These are phyloP conservation scores for Dothistroma septosporum DNA, from an alignment of 2,329 filamentous ascomycete genomes.

Conservation along the genomic window DNA sequence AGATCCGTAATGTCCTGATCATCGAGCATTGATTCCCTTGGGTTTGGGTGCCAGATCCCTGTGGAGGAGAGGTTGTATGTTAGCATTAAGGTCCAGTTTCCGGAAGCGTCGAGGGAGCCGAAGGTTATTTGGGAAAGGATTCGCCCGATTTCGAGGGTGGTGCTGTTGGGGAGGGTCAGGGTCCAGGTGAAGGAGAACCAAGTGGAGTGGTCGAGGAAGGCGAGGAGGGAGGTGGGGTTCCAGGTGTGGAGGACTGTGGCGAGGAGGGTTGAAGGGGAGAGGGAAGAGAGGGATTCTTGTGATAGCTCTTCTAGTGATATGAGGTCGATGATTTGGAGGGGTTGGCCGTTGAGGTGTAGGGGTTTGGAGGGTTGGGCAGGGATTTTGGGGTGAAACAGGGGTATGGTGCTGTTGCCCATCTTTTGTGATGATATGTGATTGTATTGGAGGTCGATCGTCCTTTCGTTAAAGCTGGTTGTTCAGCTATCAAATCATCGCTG, in stretches of 20 bases:
- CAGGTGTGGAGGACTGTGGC: slow-evolving; percentile 23
- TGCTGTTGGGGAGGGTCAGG: slow-evolving; percentile 9
- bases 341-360: neutral
- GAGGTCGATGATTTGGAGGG: neutral
- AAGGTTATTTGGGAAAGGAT: slow-evolving; percentile 21
- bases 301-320: neutral
- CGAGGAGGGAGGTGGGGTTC: slow-evolving; percentile 18
- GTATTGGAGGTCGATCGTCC: too few species aligned
- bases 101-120: slow-evolving; percentile 15
- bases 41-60: slow-evolving; percentile 16
- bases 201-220: slow-evolving; percentile 17
- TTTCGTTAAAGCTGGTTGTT: too few species aligned
- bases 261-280: slow-evolving; percentile 7
- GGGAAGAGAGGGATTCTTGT: too few species aligned
- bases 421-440: neutral
- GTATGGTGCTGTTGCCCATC: neutral
- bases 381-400: neutral
- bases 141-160: slow-evolving; percentile 22
- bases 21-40: slow-evolving; percentile 23
- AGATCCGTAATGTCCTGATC: slow-evolving; percentile 24
- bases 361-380: neutral
- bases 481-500: too few species aligned
- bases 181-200: slow-evolving; percentile 26
- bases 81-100: slow-evolving; percentile 20
- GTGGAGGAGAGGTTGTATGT: slow-evolving; percentile 12